Percentiles rank a stretch among this genome's conserved stretches.
Evolutionary conservation across 1,139 yeast species (phyloP).

Genomic region (Candida dubliniensis): DNA sequence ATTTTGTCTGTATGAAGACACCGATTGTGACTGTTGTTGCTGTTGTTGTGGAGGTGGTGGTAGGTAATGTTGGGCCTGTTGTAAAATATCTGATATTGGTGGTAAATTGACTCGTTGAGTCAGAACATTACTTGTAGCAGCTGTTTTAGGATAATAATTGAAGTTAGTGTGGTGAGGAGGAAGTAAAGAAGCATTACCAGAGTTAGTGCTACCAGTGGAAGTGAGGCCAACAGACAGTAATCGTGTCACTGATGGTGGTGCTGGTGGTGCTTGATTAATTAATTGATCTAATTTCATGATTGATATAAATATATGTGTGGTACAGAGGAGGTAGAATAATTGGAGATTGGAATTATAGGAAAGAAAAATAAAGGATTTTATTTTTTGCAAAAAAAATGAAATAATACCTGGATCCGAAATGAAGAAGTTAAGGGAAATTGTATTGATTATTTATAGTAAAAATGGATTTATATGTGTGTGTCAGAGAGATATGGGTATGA

Average conservation of each 20-base stretch:
- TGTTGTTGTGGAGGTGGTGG: constrained; percentile 7
- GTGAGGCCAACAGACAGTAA: too few species aligned
- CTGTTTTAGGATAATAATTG: constrained; percentile 1
- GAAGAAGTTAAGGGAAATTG: neutral
- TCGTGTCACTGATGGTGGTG: neutral
- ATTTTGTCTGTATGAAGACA: constrained; percentile 1
- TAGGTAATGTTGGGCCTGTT: neutral
- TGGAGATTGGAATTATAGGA: too few species aligned
- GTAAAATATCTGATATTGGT: constrained; percentile 36
- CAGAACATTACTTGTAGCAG: neutral
- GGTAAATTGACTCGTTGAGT: constrained; percentile 31
- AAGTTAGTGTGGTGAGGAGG: neutral
- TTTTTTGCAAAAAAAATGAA: too few species aligned
- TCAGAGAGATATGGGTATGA: too few species aligned
- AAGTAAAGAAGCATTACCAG: neutral
- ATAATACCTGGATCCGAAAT: too few species aligned
- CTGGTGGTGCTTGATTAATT: constrained; percentile 7
- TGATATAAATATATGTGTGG: neutral
- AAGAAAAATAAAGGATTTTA: neutral
- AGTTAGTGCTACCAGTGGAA: neutral
- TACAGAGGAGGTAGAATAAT: too few species aligned
- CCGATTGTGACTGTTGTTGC: constrained; percentile 6
- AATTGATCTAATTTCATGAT: constrained; percentile 8
- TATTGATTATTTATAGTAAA: too few species aligned
- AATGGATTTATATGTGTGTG: too few species aligned